These are phyloP conservation scores for Kurtzmaniella cleridarum DNA, from an alignment of 805 yeast genomes.

Conservation along the genomic window DNA sequence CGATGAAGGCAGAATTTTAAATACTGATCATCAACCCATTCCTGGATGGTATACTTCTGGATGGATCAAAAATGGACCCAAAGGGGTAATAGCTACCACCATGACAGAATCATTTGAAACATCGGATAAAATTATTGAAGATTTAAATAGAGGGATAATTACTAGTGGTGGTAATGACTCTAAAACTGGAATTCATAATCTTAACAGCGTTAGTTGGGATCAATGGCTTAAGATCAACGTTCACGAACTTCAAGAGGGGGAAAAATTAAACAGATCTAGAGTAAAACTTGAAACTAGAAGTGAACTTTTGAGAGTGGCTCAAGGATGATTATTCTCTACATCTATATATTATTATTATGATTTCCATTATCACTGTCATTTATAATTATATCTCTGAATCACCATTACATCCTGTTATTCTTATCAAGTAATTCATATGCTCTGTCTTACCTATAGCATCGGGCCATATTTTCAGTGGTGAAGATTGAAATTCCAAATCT, in stretches of 20 bases:
- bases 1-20: slow-evolving; percentile 28
- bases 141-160: slow-evolving; percentile 33
- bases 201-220: slow-evolving; percentile 47
- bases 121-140: slow-evolving; percentile 59
- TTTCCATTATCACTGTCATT: background rate
- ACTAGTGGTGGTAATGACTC: slow-evolving; percentile 17
- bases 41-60: slow-evolving; percentile 74
- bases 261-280: slow-evolving; percentile 44
- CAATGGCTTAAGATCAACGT: slow-evolving; percentile 60
- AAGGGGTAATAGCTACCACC: slow-evolving; percentile 87
- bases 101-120: slow-evolving; percentile 79
- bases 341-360: no score
- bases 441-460: slow-evolving; percentile 20
- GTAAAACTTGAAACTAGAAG: slow-evolving; percentile 46
- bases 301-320: slow-evolving; percentile 42
- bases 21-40: slow-evolving; percentile 12
- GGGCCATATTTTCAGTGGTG: slow-evolving; percentile 16
- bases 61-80: slow-evolving; percentile 84
- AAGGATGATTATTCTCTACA: background rate
- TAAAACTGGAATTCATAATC: slow-evolving; percentile 9
- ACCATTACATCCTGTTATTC: slow-evolving; percentile 25
- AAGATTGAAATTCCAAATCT: background rate
- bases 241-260: slow-evolving; percentile 49
- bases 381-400: background rate
- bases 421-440: slow-evolving; percentile 26